Evolutionary conservation across 2,329 filamentous ascomycete species (phyloP), one percentile per base, ranked within the genome.

Genomic region (Diaporthe sp.): DNA sequence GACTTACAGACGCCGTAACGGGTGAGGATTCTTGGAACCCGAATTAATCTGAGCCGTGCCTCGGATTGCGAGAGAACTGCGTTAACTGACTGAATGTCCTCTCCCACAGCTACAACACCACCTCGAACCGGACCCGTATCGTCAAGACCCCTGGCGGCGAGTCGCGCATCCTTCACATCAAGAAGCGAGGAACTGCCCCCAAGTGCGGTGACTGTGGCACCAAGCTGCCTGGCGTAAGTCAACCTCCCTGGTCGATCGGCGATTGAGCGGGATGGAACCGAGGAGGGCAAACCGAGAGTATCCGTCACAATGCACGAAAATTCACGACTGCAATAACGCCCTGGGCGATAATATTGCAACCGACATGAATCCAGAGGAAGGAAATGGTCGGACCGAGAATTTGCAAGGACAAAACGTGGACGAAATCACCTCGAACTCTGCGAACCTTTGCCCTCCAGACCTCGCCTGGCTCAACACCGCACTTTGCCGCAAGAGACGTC

Each of bases 131-230:
- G 89, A 96, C 97, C 87, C 94, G 97, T 86, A 91, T 97, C 84
- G 88, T 98, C 88, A 97, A 97, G 92, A 99, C 97, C 82, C 97
- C 97, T 82, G 97, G 97, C 87, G 97, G 97, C 87, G 92, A 96
- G 87, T 93, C 98, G 85, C 93, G 97, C 87, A 93, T 98, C 86
- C 94, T 98, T 83, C 96, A 99, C 94, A 96, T 98, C 91, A 98
- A 98, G 94, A 99, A 99, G 95, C 94, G 93, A 87, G 97, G 96
- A 83, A 98, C 95, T 86, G 94, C 96, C 80, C 97, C 97, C 86
- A 99, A 99, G 92, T 99, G 97, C 87, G 95, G 97, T 92, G 97
- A 99, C 92, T 99, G 97, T 86, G 97, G 97, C 85, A 92, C 92
- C 90, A 98, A 98, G 91, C 94, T 99, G 84, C 92, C 95, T 86